Evolutionary conservation across 192 early-diverging fungal genomes (phyloP).

Genomic region (Thoreauomyces humboldtii): DNA sequence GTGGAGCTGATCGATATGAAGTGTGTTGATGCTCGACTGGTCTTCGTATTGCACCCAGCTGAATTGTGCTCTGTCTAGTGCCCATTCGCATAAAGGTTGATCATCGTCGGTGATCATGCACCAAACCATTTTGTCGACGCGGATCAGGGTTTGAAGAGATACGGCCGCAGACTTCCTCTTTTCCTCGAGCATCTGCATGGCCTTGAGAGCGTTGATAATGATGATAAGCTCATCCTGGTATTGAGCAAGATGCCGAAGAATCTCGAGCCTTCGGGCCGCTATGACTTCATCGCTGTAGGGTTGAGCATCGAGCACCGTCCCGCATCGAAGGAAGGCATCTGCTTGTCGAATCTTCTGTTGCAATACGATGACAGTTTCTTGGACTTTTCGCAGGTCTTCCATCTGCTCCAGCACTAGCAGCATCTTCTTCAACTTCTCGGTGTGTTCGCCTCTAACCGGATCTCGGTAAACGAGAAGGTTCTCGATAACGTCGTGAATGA

Average conservation of each 20-base stretch:
- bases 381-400: conserved; percentile 55
- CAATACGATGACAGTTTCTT: conserved; percentile 54
- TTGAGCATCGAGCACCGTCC: not conserved
- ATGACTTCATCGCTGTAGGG: conserved; percentile 1
- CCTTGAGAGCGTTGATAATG: conserved; percentile 66
- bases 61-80: conserved; percentile 61
- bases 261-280: conserved; percentile 20
- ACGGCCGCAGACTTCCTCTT: conserved; percentile 56
- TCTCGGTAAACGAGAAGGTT: conserved; percentile 83
- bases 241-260: conserved; percentile 33
- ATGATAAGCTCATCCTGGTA: conserved; percentile 67
- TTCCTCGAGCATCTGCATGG: conserved; percentile 44
- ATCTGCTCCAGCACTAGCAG: conserved; percentile 75
- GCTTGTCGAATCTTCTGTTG: conserved; percentile 60
- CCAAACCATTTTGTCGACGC: conserved; percentile 67
- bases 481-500: conserved; percentile 69
- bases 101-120: conserved; percentile 67
- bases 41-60: conserved; percentile 78
- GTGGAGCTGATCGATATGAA: conserved; percentile 72
- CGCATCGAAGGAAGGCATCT: conserved; percentile 24
- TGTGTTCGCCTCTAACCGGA: conserved; percentile 69
- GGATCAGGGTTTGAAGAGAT: conserved; percentile 56
- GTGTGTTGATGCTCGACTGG: conserved; percentile 67
- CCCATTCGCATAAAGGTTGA: conserved; percentile 70
- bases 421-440: conserved; percentile 71